A percentile compares a stretch with the other conserved stretches of the same genome.
Conservation (phyloP, 2,329 filamentous ascomycete species). For the Coniella vitis region DNA sequence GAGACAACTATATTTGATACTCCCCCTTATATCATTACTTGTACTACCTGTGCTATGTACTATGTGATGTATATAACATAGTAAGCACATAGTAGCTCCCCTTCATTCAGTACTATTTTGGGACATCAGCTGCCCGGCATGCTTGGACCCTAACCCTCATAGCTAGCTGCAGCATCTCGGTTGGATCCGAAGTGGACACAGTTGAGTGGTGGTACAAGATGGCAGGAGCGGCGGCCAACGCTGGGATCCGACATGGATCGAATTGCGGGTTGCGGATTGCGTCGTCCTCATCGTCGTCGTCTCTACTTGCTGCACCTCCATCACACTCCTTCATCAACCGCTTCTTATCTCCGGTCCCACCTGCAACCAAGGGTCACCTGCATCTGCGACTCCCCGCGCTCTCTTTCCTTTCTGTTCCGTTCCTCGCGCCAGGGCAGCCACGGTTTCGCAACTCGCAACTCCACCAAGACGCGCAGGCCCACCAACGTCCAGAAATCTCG, state of each 20-base stretch:
- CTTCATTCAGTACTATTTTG: neutral
- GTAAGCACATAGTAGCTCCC: too few species aligned
- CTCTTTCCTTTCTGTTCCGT: too few species aligned
- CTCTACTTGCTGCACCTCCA: neutral
- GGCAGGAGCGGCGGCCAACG: neutral
- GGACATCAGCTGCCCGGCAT: too few species aligned
- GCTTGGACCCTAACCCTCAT: neutral
- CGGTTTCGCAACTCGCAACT: too few species aligned
- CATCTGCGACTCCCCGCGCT: too few species aligned
- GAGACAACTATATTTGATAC: neutral
- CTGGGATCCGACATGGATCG: slow-evolving; percentile 1
- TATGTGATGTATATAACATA: too few species aligned
- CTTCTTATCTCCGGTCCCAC: too few species aligned
- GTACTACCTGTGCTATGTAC: too few species aligned
- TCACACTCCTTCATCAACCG: neutral
- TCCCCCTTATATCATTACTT: neutral
- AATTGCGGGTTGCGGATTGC: neutral
- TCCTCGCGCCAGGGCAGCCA: too few species aligned
- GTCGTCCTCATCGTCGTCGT: neutral
- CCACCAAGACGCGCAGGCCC: neutral
- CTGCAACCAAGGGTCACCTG: too few species aligned
- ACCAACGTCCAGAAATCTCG: neutral
- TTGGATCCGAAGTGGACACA: slow-evolving; percentile 3
- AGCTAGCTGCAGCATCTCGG: neutral
- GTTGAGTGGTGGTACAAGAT: neutral